Percentiles rank a stretch among this genome's conserved stretches.
Conservation (phyloP, 2,329 filamentous ascomycete genomes). For the Epichloe baconii region DNA sequence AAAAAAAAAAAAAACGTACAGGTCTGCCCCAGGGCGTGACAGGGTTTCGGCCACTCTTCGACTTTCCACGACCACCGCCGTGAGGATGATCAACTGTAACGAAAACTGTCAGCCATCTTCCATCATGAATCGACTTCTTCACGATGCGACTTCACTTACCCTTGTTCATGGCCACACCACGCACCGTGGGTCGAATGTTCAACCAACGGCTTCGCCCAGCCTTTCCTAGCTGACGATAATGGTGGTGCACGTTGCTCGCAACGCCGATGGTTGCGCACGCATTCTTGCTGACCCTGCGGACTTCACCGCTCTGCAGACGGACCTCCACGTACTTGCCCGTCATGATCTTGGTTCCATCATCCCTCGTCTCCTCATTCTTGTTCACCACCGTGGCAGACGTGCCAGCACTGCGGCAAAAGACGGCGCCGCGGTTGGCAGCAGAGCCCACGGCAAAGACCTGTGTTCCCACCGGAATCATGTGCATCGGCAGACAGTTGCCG, state of each 20-base stretch:
- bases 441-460: slow-evolving; percentile 83
- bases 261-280: slow-evolving; percentile 91
- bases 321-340: slow-evolving; percentile 71
- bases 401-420: slow-evolving; percentile 90
- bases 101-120: slow-evolving; percentile 3
- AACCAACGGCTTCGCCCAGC: slow-evolving; percentile 88
- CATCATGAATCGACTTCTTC: background rate
- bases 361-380: slow-evolving; percentile 65
- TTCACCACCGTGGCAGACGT: slow-evolving; percentile 81
- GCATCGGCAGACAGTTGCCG: slow-evolving; percentile 87
- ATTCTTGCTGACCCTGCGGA: slow-evolving; percentile 78
- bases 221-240: slow-evolving; percentile 86
- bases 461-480: slow-evolving; percentile 93
- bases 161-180: slow-evolving; percentile 98
- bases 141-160: slow-evolving; percentile 35
- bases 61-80: slow-evolving; percentile 97
- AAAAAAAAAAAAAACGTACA: slow-evolving; percentile 41
- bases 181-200: slow-evolving; percentile 86
- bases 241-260: slow-evolving; percentile 83
- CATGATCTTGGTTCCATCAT: slow-evolving; percentile 46
- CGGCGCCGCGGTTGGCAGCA: slow-evolving; percentile 57
- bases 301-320: slow-evolving; percentile 81
- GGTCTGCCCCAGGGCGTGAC: slow-evolving; percentile 94
- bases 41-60: slow-evolving; percentile 92
- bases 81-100: slow-evolving; percentile 78